Base-by-base conservation (phyloP, 2,329 filamentous ascomycete genomes). In the Trichoderma sp. region DNA sequence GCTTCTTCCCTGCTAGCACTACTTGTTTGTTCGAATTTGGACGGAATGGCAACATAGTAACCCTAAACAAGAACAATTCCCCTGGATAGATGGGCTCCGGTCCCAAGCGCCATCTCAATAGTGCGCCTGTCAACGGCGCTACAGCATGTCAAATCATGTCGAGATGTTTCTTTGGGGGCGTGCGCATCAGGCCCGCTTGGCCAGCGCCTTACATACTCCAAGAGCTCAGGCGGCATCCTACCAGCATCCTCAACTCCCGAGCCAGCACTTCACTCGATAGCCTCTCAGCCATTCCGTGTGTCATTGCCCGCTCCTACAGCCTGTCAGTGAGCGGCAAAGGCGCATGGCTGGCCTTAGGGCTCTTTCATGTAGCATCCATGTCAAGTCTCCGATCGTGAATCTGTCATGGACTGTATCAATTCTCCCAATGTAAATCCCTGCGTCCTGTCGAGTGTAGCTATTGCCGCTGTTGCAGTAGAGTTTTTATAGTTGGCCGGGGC, bases 311-410 rank as follows among this genome's bases (percentile, higher is more conserved):
- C 36, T 43, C 56, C 32, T 39, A n/a, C 28, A 6, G 34, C 60
- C 12, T 21, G 43, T 34, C 34, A 18, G 24, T 28, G 60, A 43
- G 34, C 14, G 39, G 34, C 32, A 18, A 34, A 39, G 21, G 66
- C 34, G 18, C 66, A 26, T 28, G 24, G 26, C 8, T 51, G 18
- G 26, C 15, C 24, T 43, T 62, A 7, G 30, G 36, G 3, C 14
- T 26, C 21, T 63, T 34, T 56, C 24, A 60, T 63, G 21, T 9
- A 64, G 47, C 21, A 47, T n/a, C 24, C 39, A 71, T n/a, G 62
- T 39, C 36, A 66, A 67, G 63, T 43, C 39, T 43, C 39, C 60
- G 36, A 66, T 71, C 56, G 43, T 56, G 36, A 67, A 43, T 62
- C 56, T 32, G 30, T 62, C 30, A 14, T 62, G 14, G 21, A 34